phyloP scores from a whole-genome alignment of 1,139 yeast species.

The Yamadazyma triangularis region DNA sequence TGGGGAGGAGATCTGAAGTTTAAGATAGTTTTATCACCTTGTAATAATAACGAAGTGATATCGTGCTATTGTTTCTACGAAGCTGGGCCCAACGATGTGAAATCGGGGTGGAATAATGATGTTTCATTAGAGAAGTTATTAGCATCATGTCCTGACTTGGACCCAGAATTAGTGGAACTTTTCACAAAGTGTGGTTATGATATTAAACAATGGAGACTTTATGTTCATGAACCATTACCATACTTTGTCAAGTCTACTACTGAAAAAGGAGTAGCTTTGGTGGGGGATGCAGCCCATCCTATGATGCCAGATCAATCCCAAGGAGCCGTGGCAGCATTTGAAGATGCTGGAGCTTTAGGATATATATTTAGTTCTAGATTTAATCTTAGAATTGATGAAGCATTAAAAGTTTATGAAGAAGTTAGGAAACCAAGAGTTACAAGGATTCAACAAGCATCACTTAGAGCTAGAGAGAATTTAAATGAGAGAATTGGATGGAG shows the following conservation, averaged over 20 bases:
- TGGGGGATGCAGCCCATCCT: conserved; percentile 40
- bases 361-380: conserved; percentile 13
- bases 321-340: conserved; percentile 40
- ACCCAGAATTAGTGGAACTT: conserved; percentile 16
- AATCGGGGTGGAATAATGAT: conserved; percentile 20
- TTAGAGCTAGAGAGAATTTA: conserved; percentile 24
- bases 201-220: conserved; percentile 26
- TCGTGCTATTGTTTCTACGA: conserved; percentile 22
- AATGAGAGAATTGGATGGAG: conserved; percentile 28
- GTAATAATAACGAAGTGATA: conserved; percentile 19
- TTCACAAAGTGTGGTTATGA: conserved; percentile 22
- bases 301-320: conserved; percentile 37
- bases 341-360: conserved; percentile 21
- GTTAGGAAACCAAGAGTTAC: conserved; percentile 23
- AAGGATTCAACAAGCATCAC: conserved; percentile 22
- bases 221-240: conserved; percentile 23
- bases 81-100: conserved; percentile 11
- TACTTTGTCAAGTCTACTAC: conserved; percentile 16
- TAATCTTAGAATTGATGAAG: conserved; percentile 15
- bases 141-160: conserved; percentile 15
- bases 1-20: conserved; percentile 23
- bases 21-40: conserved; percentile 24
- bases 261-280: conserved; percentile 17
- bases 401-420: conserved; percentile 17
- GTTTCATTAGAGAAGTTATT: conserved; percentile 17